Evolutionary conservation across 2,329 filamentous ascomycete genomes (phyloP).

Genomic region (Scytalidium lignicola): DNA sequence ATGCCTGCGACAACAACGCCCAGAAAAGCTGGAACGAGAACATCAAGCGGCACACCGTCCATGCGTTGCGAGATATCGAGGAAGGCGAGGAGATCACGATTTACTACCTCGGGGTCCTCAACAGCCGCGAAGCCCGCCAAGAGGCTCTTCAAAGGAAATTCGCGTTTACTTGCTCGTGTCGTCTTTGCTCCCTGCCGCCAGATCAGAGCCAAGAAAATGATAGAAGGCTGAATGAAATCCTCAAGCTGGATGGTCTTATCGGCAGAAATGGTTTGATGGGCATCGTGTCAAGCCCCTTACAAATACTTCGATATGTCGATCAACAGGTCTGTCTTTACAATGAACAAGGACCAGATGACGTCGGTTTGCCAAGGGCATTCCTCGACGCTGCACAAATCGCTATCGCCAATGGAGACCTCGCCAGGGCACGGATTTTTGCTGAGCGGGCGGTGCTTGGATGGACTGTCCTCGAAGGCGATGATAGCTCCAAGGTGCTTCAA

Average conservation of each 20-base stretch:
- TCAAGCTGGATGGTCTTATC: slow-evolving; percentile 23
- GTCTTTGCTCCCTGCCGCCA: slow-evolving; percentile 30
- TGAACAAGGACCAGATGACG: slow-evolving; percentile 18
- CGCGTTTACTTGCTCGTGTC: slow-evolving; percentile 30
- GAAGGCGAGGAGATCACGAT: slow-evolving; percentile 33
- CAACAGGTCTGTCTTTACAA: slow-evolving; percentile 22
- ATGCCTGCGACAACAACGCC: slow-evolving; percentile 32
- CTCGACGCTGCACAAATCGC: slow-evolving; percentile 23
- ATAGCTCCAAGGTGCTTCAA: slow-evolving; percentile 9
- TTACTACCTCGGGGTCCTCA: slow-evolving; percentile 23
- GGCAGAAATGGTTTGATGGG: slow-evolving; percentile 5
- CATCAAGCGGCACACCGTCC: slow-evolving; percentile 25
- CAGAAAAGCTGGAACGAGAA: slow-evolving; percentile 30
- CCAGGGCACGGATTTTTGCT: slow-evolving; percentile 25
- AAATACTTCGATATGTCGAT: slow-evolving; percentile 17
- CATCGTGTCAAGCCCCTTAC: slow-evolving; percentile 8
- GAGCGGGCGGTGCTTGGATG: slow-evolving; percentile 15
- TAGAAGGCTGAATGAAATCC: slow-evolving; percentile 16
- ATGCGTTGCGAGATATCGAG: slow-evolving; percentile 29
- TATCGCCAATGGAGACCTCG: slow-evolving; percentile 27
- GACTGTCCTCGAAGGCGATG: slow-evolving; percentile 5
- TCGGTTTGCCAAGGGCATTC: slow-evolving; percentile 20
- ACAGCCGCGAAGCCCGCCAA: slow-evolving; percentile 20
- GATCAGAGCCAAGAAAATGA: slow-evolving; percentile 29
- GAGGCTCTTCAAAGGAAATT: slow-evolving; percentile 25